Conservation (phyloP, 1,139 yeast species). For the Magnusiomyces magnusii region DNA sequence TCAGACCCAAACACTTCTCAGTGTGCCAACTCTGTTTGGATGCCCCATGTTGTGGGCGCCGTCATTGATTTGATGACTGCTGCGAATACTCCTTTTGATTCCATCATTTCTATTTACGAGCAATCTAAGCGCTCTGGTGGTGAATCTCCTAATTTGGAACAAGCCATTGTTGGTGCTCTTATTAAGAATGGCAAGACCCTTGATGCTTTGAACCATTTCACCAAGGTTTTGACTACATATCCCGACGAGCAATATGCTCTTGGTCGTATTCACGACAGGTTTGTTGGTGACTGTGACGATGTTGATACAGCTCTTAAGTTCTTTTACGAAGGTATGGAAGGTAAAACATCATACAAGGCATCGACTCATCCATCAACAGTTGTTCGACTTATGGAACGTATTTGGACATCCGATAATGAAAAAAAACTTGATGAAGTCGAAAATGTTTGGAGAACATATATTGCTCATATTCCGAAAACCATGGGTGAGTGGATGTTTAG, state of each 20-base stretch:
- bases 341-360: conserved; percentile 63
- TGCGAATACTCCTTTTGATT: conserved; percentile 53
- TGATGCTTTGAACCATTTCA: conserved; percentile 45
- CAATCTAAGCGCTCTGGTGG: conserved; percentile 34
- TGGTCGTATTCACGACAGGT: conserved; percentile 64
- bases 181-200: conserved; percentile 44
- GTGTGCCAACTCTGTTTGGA: conserved; percentile 24
- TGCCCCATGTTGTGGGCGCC: conserved; percentile 60
- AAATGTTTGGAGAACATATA: conserved; percentile 57
- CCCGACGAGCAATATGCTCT: conserved; percentile 38
- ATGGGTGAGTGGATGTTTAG: conserved; percentile 60
- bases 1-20: conserved; percentile 11
- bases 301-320: conserved; percentile 62
- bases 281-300: conserved; percentile 77
- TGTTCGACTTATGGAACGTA: conserved; percentile 56
- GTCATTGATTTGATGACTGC: conserved; percentile 62
- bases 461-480: conserved; percentile 50
- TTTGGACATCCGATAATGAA: conserved; percentile 43
- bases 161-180: conserved; percentile 57
- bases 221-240: conserved; percentile 35
- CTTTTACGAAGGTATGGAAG: conserved; percentile 60
- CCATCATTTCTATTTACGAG: conserved; percentile 43
- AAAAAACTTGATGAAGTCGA: conserved; percentile 42
- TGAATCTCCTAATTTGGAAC: conserved; percentile 41
- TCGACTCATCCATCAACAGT: conserved; percentile 71